phyloP scores from a whole-genome alignment of 2,329 filamentous ascomycete genomes.

The Catunica adiposa region DNA sequence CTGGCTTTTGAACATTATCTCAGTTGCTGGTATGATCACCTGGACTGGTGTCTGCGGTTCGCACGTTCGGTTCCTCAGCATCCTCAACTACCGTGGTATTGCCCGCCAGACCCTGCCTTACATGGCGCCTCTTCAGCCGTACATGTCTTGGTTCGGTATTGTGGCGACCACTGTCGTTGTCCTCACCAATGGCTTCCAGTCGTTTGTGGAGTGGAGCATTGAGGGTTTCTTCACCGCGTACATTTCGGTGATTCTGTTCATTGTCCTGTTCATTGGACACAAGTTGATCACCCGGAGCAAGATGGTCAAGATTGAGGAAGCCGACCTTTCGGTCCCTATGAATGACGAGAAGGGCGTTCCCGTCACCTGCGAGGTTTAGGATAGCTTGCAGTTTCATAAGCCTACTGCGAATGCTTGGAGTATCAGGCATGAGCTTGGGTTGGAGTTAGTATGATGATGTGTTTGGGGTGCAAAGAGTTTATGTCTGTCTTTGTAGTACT shows the following conservation, averaged over 20 bases:
- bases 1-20: constrained; percentile 57
- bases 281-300: constrained; percentile 32
- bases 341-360: constrained; percentile 3
- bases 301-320: constrained; percentile 23
- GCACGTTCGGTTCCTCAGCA: constrained; percentile 50
- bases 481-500: too few relatives aligned
- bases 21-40: constrained; percentile 51
- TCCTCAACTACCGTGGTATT: constrained; percentile 38
- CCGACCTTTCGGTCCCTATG: constrained; percentile 20
- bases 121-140: constrained; percentile 45
- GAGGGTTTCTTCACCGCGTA: constrained; percentile 48
- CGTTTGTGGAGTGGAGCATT: constrained; percentile 47
- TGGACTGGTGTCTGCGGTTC: constrained; percentile 51
- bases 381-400: not conserved
- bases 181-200: constrained; percentile 52
- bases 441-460: too few relatives aligned
- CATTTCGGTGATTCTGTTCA: constrained; percentile 46
- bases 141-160: constrained; percentile 46
- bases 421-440: too few relatives aligned
- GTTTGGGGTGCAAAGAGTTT: too few relatives aligned
- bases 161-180: constrained; percentile 49
- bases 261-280: constrained; percentile 42
- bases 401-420: too few relatives aligned
- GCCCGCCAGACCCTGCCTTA: constrained; percentile 43
- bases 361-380: not conserved